A percentile compares a stretch with the other conserved stretches of the same genome.
Conservation (phyloP, 2,329 filamentous ascomycete species). For the Chalara sp. region DNA sequence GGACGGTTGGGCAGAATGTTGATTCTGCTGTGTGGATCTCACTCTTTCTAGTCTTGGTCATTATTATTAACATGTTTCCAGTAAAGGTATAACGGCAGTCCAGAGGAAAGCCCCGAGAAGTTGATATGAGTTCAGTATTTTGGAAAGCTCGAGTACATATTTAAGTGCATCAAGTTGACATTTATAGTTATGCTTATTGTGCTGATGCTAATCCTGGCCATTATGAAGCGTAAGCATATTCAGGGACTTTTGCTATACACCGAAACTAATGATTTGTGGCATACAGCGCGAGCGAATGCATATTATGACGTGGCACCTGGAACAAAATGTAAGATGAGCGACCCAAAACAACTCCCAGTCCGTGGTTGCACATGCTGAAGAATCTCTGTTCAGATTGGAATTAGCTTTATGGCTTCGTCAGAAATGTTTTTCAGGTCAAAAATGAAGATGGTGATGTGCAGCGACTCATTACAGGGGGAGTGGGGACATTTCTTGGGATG, state of each 20-base stretch:
- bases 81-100: constrained; percentile 25
- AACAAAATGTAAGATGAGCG: constrained; percentile 30
- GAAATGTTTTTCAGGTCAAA: constrained; percentile 27
- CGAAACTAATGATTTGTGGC: neutral
- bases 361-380: no score
- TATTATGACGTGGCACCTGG: constrained; percentile 31
- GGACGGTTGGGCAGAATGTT: constrained; percentile 28
- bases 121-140: constrained; percentile 19
- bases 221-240: constrained; percentile 27
- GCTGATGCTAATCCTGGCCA: constrained; percentile 32
- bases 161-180: constrained; percentile 31
- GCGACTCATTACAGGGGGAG: constrained; percentile 25
- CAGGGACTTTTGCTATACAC: no score
- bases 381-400: constrained; percentile 30
- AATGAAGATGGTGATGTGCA: constrained; percentile 24
- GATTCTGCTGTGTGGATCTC: constrained; percentile 33
- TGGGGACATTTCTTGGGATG: constrained; percentile 32
- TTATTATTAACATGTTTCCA: constrained; percentile 30
- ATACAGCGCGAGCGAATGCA: constrained; percentile 27
- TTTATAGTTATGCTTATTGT: constrained; percentile 31
- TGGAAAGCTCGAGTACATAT: constrained; percentile 33
- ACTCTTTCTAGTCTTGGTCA: constrained; percentile 29
- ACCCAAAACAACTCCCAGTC: no score
- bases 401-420: constrained; percentile 32
- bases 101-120: no score